Evolutionary conservation across 2,329 filamentous ascomycete species (phyloP).

Genomic region (Claviceps quebecensis): DNA sequence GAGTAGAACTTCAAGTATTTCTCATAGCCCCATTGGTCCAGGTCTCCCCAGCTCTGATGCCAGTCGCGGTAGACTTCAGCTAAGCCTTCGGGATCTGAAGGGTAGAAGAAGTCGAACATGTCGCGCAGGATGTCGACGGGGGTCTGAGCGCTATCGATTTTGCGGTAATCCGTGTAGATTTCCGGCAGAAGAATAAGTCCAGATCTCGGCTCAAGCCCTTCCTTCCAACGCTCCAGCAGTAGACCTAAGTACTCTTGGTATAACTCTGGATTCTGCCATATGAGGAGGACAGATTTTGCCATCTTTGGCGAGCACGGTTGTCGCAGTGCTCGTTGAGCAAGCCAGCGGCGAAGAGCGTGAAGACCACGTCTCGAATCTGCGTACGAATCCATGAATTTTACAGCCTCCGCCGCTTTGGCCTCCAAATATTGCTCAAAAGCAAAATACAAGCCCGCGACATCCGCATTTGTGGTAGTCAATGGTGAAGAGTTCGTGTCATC

Average conservation of each 20-base stretch:
- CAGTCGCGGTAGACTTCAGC: conserved; percentile 36
- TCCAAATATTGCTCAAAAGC: conserved; percentile 20
- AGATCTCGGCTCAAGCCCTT: conserved; percentile 14
- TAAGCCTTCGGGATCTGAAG: conserved; percentile 25
- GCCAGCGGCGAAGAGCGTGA: conserved; percentile 15
- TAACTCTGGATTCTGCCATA: conserved; percentile 22
- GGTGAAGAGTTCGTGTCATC: conserved; percentile 4
- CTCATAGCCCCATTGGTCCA: conserved; percentile 32
- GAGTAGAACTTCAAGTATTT: conserved; percentile 37
- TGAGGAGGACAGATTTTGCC: conserved; percentile 25
- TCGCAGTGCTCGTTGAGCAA: conserved; percentile 18
- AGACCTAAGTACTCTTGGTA: conserved; percentile 31
- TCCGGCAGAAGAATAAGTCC: conserved; percentile 21
- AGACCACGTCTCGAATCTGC: conserved; percentile 12
- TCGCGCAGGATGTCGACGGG: conserved; percentile 25
- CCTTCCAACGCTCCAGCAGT: conserved; percentile 18
- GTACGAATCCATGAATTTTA: conserved; percentile 12
- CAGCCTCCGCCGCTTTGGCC: conserved; percentile 12
- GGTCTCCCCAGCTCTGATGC: conserved; percentile 23
- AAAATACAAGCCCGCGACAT: conserved; percentile 19
- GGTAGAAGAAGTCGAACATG: conserved; percentile 30
- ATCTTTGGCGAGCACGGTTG: conserved; percentile 20
- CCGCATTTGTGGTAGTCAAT: conserved; percentile 13
- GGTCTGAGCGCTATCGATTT: conserved; percentile 24
- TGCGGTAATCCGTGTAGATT: conserved; percentile 33